Conservation (phyloP, 352 stramenopile species). For the Globisporangium nunn region DNA sequence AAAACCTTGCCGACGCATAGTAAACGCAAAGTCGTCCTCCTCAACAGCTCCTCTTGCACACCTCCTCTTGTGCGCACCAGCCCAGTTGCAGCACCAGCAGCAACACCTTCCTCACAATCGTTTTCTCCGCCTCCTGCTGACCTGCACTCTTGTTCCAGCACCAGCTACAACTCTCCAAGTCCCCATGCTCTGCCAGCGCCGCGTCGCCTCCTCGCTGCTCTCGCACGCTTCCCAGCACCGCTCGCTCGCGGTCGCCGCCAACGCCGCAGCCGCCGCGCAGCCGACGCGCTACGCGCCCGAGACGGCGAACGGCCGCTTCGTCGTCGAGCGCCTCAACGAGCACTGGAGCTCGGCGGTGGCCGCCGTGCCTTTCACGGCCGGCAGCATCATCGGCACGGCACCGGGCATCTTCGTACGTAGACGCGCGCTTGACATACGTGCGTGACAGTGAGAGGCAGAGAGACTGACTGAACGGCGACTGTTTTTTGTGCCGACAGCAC, state of each 20-base stretch:
- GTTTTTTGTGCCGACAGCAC: constrained; percentile 19
- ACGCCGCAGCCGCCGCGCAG: constrained; percentile 16
- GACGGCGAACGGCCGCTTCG: constrained; percentile 54
- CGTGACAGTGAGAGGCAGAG: background rate
- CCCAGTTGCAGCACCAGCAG: background rate
- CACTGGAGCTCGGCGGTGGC: constrained; percentile 73
- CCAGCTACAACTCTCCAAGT: background rate
- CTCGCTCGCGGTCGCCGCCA: constrained; percentile 30
- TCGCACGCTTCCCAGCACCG: constrained; percentile 24
- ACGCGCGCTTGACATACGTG: background rate
- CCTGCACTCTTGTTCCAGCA: background rate
- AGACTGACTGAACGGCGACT: constrained; percentile 4
- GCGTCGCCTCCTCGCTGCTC: constrained; percentile 6
- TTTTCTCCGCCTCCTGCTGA: constrained; percentile 9
- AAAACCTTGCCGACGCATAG: constrained; percentile 1
- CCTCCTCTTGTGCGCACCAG: background rate
- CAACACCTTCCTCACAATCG: constrained; percentile 1
- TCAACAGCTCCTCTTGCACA: background rate
- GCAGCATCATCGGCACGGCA: constrained; percentile 63
- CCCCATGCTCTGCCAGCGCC: constrained; percentile 24
- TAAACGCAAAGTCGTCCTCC: constrained; percentile 9
- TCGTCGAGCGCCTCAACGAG: constrained; percentile 70
- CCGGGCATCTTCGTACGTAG: constrained; percentile 59
- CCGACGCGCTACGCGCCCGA: constrained; percentile 48
- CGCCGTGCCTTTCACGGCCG: constrained; percentile 48